These are phyloP conservation scores for Fusarium veterinarium DNA, from an alignment of 2,329 filamentous ascomycete genomes.

Conservation along the genomic window DNA sequence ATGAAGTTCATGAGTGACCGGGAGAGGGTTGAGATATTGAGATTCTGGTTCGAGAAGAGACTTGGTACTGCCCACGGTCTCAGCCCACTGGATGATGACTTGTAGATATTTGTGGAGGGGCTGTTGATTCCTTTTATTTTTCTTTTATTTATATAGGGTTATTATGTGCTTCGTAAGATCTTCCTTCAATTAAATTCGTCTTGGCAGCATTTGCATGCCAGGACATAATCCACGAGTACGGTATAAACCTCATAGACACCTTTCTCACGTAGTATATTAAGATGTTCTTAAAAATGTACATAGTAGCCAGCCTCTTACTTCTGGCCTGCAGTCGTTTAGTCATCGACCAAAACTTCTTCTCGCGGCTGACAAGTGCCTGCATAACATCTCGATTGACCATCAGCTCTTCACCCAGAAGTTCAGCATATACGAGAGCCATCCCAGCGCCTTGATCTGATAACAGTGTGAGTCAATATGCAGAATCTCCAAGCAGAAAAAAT, in stretches of 20 bases:
- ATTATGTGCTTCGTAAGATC: too few species aligned
- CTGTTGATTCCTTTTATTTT: accelerated
- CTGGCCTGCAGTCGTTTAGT: neutral
- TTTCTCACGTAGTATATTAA: neutral
- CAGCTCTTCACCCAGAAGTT: too few species aligned
- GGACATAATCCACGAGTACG: too few species aligned
- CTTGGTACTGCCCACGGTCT: neutral
- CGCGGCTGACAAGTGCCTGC: neutral
- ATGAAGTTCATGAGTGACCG: neutral
- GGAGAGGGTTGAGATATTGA: neutral
- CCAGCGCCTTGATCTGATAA: too few species aligned
- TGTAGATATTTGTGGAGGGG: accelerated
- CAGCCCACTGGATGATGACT: accelerated
- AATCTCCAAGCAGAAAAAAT: too few species aligned
- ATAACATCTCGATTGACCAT: too few species aligned
- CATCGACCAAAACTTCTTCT: neutral
- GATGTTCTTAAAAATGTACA: neutral
- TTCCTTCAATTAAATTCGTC: too few species aligned
- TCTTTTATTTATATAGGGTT: too few species aligned
- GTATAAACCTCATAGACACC: too few species aligned
- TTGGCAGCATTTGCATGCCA: too few species aligned
- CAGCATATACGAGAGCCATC: too few species aligned
- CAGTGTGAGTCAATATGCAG: too few species aligned
- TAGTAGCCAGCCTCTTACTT: neutral
- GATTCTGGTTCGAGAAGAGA: neutral